These are phyloP conservation scores for Pythium phragmitis DNA, from an alignment of 352 stramenopile species.

Conservation along the genomic window DNA sequence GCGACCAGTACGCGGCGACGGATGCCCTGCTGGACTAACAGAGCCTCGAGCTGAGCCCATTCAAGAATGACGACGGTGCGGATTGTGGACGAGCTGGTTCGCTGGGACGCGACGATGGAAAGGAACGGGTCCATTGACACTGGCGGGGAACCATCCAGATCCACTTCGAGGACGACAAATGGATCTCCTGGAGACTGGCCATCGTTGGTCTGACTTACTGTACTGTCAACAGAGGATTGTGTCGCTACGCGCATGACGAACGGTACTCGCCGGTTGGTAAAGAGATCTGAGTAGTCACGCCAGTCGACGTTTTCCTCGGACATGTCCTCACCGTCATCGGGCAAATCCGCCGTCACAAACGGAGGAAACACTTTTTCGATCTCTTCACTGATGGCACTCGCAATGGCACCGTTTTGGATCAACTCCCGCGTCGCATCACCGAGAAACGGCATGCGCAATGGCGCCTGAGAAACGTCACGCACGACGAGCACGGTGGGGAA, in stretches of 20 bases:
- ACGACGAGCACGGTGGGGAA: conserved; percentile 33
- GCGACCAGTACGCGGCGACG: conserved; percentile 11
- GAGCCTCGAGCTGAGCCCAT: background rate
- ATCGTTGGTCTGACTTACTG: background rate
- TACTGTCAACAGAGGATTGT: background rate
- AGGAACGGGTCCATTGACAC: conserved; percentile 8
- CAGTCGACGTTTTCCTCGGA: conserved; percentile 5
- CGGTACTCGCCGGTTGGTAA: background rate
- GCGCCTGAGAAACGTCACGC: conserved; percentile 19
- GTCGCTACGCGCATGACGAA: background rate
- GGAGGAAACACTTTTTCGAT: conserved; percentile 11
- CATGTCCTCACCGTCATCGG: background rate
- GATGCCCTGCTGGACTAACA: background rate
- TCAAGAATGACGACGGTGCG: background rate
- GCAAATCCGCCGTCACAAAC: conserved; percentile 7
- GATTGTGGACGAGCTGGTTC: background rate
- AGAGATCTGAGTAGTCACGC: conserved; percentile 26
- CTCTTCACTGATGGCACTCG: background rate
- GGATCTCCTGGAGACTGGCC: background rate
- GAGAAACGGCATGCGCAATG: conserved; percentile 18
- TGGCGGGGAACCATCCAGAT: background rate
- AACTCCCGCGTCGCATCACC: conserved; percentile 11
- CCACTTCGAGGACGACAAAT: background rate
- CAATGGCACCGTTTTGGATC: conserved; percentile 11
- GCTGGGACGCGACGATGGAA: conserved; percentile 1